phyloP scores from a whole-genome alignment of 2,329 filamentous ascomycete genomes.

The Simplicillium aogashimaense region DNA sequence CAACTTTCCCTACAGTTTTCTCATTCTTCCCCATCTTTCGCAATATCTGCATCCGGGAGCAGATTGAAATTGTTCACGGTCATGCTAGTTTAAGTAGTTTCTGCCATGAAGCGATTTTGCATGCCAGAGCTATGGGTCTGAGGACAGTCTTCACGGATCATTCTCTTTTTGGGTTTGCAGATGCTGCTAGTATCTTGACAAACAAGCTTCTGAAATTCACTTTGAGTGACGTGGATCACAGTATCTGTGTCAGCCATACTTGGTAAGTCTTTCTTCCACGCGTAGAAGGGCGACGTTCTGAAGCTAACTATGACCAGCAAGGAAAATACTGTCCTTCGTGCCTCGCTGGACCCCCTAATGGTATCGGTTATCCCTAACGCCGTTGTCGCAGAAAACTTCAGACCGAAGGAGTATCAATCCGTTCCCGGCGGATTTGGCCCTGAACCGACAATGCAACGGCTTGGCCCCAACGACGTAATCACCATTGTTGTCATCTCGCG shows the following conservation, averaged over 20 bases:
- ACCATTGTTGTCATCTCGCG: slow-evolving; percentile 96
- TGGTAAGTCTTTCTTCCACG: slow-evolving; percentile 48
- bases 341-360: slow-evolving; percentile 90
- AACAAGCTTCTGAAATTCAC: slow-evolving; percentile 97
- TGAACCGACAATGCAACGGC: slow-evolving; percentile 49
- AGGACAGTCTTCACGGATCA: slow-evolving; percentile 96
- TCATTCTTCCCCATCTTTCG: slow-evolving; percentile 98
- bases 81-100: slow-evolving; percentile 88
- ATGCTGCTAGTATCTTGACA: slow-evolving; percentile 88
- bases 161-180: slow-evolving; percentile 93
- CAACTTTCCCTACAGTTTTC: slow-evolving; percentile 93
- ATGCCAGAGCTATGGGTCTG: slow-evolving; percentile 91
- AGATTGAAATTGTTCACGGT: slow-evolving; percentile 96
- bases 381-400: slow-evolving; percentile 92
- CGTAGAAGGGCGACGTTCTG: neutral
- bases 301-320: slow-evolving; percentile 49
- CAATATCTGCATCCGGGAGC: slow-evolving; percentile 88
- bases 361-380: slow-evolving; percentile 98
- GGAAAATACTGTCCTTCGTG: slow-evolving; percentile 92
- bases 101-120: slow-evolving; percentile 89
- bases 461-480: slow-evolving; percentile 77
- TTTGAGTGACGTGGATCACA: slow-evolving; percentile 93
- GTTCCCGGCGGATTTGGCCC: slow-evolving; percentile 25
- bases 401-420: slow-evolving; percentile 44
- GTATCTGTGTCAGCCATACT: slow-evolving; percentile 96